These are phyloP conservation scores for Cystobasidium tubakii DNA, from an alignment of 768 basidiomycete species.

Conservation along the genomic window DNA sequence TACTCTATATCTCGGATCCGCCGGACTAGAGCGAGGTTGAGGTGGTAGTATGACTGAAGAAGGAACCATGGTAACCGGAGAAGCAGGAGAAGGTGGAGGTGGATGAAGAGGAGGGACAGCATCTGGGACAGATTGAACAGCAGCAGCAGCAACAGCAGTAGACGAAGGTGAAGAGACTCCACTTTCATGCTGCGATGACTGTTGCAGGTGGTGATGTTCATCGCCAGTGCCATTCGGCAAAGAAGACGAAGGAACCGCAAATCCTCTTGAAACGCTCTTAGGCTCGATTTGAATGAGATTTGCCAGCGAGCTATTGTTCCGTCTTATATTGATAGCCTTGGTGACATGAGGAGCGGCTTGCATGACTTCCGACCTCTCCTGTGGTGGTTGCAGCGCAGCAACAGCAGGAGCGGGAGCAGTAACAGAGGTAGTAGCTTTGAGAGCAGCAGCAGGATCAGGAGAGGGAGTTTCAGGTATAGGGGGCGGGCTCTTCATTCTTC, in stretches of 20 bases:
- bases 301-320: background rate
- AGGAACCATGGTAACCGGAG: constrained; percentile 1
- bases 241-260: background rate
- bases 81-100: constrained; percentile 29
- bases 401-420: too few species aligned
- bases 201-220: background rate
- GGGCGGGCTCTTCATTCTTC: background rate
- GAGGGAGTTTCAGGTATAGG: background rate
- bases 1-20: background rate
- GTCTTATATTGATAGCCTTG: background rate
- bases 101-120: background rate
- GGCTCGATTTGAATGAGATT: background rate
- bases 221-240: background rate
- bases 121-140: background rate
- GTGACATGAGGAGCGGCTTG: background rate
- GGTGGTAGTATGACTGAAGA: constrained; percentile 22
- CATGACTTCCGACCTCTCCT: background rate
- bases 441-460: too few species aligned
- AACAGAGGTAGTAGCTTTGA: too few species aligned
- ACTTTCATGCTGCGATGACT: background rate
- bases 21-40: constrained; percentile 16
- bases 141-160: constrained; percentile 6
- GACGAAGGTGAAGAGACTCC: background rate
- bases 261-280: background rate
- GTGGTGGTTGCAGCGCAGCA: too few species aligned